Percentiles rank a stretch among this genome's conserved stretches.
These are phyloP conservation scores for Sonneratia caseolaris DNA, from an alignment of 345 rosid species.

Conservation along the genomic window DNA sequence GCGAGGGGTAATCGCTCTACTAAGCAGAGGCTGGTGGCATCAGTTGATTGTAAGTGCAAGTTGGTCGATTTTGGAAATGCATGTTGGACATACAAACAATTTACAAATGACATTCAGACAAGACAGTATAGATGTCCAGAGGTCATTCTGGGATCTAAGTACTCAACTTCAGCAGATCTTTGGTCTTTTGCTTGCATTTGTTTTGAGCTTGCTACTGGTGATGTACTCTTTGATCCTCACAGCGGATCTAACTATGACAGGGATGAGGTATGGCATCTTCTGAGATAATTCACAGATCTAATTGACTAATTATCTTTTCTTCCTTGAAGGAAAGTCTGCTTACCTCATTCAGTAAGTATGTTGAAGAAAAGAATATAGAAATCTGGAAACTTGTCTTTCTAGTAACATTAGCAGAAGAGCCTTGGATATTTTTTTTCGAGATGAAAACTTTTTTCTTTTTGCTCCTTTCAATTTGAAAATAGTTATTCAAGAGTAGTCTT, in stretches of 20 bases:
- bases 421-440: not conserved
- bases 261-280: conserved; percentile 49
- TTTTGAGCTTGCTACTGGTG: conserved; percentile 74
- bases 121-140: conserved; percentile 72
- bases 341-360: not conserved
- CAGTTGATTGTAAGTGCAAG: conserved; percentile 51
- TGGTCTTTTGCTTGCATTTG: conserved; percentile 79
- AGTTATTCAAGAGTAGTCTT: not conserved
- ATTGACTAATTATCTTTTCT: not conserved
- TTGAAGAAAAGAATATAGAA: not conserved
- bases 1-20: conserved; percentile 41
- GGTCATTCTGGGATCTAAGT: conserved; percentile 63
- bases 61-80: conserved; percentile 75
- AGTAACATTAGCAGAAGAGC: not conserved
- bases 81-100: conserved; percentile 75
- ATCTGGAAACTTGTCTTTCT: not conserved
- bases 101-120: conserved; percentile 65
- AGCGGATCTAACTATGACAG: conserved; percentile 64
- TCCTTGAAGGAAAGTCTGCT: not conserved
- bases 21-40: conserved; percentile 35
- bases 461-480: not conserved
- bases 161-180: conserved; percentile 66
- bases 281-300: conserved; percentile 2
- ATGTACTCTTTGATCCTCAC: conserved; percentile 69
- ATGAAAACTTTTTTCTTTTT: not conserved